Conservation (phyloP, 495 filamentous ascomycete species). For the Penicillium arizonense region DNA sequence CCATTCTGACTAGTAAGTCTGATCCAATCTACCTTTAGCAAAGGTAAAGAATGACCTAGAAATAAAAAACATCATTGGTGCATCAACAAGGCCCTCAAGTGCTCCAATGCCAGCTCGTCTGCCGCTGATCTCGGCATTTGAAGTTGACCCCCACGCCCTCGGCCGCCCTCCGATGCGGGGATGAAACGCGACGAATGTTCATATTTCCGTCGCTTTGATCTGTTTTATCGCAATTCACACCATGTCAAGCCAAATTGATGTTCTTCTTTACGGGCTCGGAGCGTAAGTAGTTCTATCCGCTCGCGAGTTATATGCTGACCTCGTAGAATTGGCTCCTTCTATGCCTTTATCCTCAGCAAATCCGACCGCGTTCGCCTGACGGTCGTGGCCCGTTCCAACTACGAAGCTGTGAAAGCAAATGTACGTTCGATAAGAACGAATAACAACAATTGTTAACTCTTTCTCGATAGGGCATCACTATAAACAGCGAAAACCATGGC, state of each 20-base stretch:
- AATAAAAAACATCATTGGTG: no score
- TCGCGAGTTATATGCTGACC: neutral
- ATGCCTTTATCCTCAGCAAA: constrained; percentile 45
- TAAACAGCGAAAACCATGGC: constrained; percentile 48
- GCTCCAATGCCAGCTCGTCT: no score
- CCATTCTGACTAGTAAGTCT: no score
- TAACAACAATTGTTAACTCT: neutral
- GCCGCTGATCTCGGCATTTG: no score
- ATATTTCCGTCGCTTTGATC: no score
- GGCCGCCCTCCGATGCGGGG: constrained; percentile 14
- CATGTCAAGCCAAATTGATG: constrained; percentile 30
- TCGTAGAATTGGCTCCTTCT: constrained; percentile 44
- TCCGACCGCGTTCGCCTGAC: constrained; percentile 42
- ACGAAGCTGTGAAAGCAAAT: constrained; percentile 42
- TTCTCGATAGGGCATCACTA: constrained; percentile 35
- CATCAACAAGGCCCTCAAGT: no score
- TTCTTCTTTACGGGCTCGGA: constrained; percentile 38
- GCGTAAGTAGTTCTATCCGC: constrained; percentile 25
- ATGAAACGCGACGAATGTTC: neutral
- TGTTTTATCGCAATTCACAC: neutral
- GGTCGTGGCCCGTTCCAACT: constrained; percentile 54
- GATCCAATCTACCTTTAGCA: no score
- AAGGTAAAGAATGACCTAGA: no score
- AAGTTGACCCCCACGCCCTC: constrained; percentile 6
- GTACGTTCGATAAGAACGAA: constrained; percentile 12